Evolutionary conservation across 768 basidiomycete species (phyloP).

Genomic region (Boletus rubroflammeus): DNA sequence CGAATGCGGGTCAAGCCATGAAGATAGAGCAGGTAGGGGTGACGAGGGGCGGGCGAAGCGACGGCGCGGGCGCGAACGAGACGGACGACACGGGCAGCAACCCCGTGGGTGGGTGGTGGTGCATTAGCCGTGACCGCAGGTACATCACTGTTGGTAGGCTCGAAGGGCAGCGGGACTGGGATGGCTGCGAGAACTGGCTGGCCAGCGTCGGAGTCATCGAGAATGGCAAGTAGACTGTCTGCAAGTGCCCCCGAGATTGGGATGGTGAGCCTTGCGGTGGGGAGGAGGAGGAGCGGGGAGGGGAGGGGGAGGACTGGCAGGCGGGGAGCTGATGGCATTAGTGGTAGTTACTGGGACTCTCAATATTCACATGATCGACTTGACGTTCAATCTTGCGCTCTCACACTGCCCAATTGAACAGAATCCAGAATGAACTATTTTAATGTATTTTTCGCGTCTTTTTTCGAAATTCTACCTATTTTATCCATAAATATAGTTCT

Average conservation of each 20-base stretch:
- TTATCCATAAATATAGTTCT: constrained; percentile 29
- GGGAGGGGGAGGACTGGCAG: constrained; percentile 69
- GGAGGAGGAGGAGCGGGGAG: constrained; percentile 71
- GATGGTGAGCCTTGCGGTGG: constrained; percentile 65
- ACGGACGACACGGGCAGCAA: constrained; percentile 67
- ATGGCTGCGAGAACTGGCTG: constrained; percentile 70
- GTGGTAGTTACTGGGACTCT: not conserved
- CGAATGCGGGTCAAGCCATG: constrained; percentile 69
- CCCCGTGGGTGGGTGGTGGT: constrained; percentile 53
- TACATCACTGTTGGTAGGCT: constrained; percentile 10
- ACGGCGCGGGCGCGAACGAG: constrained; percentile 59
- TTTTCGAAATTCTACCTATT: constrained; percentile 70
- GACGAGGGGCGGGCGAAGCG: constrained; percentile 34
- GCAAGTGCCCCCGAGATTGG: constrained; percentile 61
- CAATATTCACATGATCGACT: not conserved
- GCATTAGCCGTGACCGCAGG: not conserved
- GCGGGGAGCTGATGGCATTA: constrained; percentile 33
- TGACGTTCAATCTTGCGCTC: not conserved
- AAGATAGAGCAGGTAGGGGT: constrained; percentile 66
- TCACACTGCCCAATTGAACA: not conserved
- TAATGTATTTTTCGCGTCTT: constrained; percentile 51
- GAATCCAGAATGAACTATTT: constrained; percentile 18
- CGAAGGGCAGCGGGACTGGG: constrained; percentile 39
- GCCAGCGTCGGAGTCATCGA: constrained; percentile 59
- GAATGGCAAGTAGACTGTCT: constrained; percentile 60